Evolutionary conservation across 2,329 filamentous ascomycete genomes (phyloP), one percentile per base, ranked within the genome.

Genomic region (Fusarium sterilihyphosum): DNA sequence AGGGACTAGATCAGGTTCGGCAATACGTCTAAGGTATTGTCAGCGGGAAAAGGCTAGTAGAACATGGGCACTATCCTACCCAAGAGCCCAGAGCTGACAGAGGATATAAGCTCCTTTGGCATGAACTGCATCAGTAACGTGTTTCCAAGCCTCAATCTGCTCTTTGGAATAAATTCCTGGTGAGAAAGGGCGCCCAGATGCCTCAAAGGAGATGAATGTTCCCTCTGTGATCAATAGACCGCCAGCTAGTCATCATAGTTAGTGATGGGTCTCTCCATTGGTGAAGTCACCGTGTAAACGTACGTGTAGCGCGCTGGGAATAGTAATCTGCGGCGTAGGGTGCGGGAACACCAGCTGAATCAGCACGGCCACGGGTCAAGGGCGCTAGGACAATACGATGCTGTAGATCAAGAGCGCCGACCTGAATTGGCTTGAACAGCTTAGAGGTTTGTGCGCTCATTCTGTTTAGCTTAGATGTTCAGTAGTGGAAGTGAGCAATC

Each of bases 111-210:
- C 86, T 26, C 88, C 88, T 76, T 91, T 90, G 31, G 83, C 83
- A 80, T 94, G 92, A 4, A 93, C 91, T 6, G 87, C 88, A 53
- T 90, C 86, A 1, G 88, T 90, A 52, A 93, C 83, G 38, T 85
- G 81, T 67, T 87, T 89, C 92, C 91, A 93, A 0, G 84, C 87
- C 2, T 83, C 83, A 53, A 92, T 85, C 67, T 92, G 90, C n/a
- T 83, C 85, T 1, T 85, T 81, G 46, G 79, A 88, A 79, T 85
- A 92, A 76, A 93, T 88, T n/a, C 74, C 73, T 14, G 74, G 74
- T 2, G 73, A 72, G 5, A 57, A 46, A 8, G 78, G 72, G 4
- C 81, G 81, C 18, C 80, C 82, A 8, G 68, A 65, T 12, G 80
- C 80, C 35, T 77, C 71, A 22, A 78, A 79, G 17, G 80, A 84